Evolutionary conservation across 805 yeast genomes (phyloP).

Genomic region (Starmera caribaea): DNA sequence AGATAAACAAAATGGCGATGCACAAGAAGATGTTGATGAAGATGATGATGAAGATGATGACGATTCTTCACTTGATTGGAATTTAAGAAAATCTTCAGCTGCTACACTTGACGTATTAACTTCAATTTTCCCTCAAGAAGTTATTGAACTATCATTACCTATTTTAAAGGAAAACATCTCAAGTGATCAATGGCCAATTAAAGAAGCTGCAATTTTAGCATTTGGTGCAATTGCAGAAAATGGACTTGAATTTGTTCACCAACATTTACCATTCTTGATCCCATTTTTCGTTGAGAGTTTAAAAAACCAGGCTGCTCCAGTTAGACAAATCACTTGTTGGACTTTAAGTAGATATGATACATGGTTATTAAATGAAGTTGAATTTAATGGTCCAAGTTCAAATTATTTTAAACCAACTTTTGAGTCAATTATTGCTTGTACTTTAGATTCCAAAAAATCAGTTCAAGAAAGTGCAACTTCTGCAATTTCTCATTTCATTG

Average conservation of each 20-base stretch:
- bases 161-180: conserved; percentile 60
- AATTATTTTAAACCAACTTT: conserved; percentile 69
- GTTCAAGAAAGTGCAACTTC: conserved; percentile 96
- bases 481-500: conserved; percentile 77
- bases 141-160: conserved; percentile 63
- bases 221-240: conserved; percentile 94
- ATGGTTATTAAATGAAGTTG: conserved; percentile 73
- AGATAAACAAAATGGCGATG: conserved; percentile 21
- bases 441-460: conserved; percentile 74
- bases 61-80: conserved; percentile 73
- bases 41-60: conserved; percentile 69
- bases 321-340: conserved; percentile 94
- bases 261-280: conserved; percentile 68
- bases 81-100: conserved; percentile 86
- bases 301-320: conserved; percentile 68
- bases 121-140: conserved; percentile 53
- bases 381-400: conserved; percentile 50
- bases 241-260: conserved; percentile 60
- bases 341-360: conserved; percentile 75
- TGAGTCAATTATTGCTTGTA: conserved; percentile 63
- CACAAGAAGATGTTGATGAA: conserved; percentile 50
- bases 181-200: conserved; percentile 71
- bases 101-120: conserved; percentile 84
- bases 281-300: conserved; percentile 80
- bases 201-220: conserved; percentile 91